These are phyloP conservation scores for Cinnamomum micranthum DNA, from an alignment of 164 flowering plant species.

Conservation along the genomic window DNA sequence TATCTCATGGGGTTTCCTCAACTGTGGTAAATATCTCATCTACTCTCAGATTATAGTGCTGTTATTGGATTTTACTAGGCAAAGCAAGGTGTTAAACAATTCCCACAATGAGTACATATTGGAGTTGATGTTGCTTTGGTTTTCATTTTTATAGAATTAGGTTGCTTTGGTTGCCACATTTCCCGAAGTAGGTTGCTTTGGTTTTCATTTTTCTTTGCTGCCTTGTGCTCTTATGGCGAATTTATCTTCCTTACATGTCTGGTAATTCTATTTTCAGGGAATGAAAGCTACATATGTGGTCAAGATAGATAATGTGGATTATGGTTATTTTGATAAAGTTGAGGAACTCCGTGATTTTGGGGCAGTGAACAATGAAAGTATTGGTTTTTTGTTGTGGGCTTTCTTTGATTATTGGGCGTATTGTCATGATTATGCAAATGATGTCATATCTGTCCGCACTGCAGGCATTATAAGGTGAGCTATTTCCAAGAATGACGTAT, in stretches of 20 bases:
- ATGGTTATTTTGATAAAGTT: conserved; percentile 82
- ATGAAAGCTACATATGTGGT: conserved; percentile 67
- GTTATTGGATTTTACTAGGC: too few relatives aligned
- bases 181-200: too few relatives aligned
- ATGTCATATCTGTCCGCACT: conserved; percentile 84
- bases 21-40: too few relatives aligned
- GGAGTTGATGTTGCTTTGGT: too few relatives aligned
- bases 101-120: too few relatives aligned
- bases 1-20: too few relatives aligned
- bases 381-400: conserved; percentile 70
- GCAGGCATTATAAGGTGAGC: conserved; percentile 71
- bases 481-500: not conserved
- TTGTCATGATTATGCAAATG: conserved; percentile 78
- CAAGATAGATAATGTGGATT: conserved; percentile 58
- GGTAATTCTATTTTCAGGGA: conserved; percentile 38
- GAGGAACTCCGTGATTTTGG: conserved; percentile 70
- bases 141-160: too few relatives aligned
- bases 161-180: too few relatives aligned
- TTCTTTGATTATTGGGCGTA: conserved; percentile 97
- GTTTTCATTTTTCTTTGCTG: too few relatives aligned
- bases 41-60: too few relatives aligned
- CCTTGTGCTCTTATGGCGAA: not conserved
- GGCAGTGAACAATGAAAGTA: conserved; percentile 60
- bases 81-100: too few relatives aligned
- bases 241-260: not conserved